A percentile compares a stretch with the other conserved stretches of the same genome.
phyloP scores from a whole-genome alignment of 106 monocot species.

The Dendrobium huoshanense region DNA sequence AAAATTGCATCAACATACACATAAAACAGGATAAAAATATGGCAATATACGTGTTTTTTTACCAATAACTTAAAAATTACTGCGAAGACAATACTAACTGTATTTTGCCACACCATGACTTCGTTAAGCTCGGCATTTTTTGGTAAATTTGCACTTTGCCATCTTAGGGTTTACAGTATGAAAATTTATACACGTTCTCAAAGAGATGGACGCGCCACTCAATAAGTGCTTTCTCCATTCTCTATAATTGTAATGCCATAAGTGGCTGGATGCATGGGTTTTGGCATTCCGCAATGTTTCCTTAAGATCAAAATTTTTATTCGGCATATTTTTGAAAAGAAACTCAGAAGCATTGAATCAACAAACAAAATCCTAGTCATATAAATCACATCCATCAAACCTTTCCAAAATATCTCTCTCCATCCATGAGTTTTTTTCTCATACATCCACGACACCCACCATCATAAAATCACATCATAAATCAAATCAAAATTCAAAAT shows the following conservation, averaged over 20 bases:
- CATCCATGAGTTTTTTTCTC: background rate
- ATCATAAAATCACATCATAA: background rate
- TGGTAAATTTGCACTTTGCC: background rate
- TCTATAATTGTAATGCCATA: background rate
- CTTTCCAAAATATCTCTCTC: background rate
- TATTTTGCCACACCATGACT: background rate
- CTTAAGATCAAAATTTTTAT: background rate
- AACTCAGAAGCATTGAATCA: background rate
- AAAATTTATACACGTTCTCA: background rate
- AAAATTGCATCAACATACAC: background rate
- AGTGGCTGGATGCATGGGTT: background rate
- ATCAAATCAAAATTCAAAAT: background rate
- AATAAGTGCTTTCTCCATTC: background rate
- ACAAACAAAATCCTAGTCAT: background rate
- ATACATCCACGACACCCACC: background rate
- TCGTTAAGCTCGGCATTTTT: background rate
- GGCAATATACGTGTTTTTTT: background rate
- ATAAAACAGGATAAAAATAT: background rate
- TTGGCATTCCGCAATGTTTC: background rate
- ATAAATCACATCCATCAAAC: background rate
- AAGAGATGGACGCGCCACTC: background rate
- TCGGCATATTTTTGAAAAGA: background rate
- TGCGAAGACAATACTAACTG: background rate
- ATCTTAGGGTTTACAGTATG: background rate
- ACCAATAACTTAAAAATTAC: background rate